These are phyloP conservation scores for Xylariaceae sp. DNA, from an alignment of 2,329 filamentous ascomycete species.

Conservation along the genomic window DNA sequence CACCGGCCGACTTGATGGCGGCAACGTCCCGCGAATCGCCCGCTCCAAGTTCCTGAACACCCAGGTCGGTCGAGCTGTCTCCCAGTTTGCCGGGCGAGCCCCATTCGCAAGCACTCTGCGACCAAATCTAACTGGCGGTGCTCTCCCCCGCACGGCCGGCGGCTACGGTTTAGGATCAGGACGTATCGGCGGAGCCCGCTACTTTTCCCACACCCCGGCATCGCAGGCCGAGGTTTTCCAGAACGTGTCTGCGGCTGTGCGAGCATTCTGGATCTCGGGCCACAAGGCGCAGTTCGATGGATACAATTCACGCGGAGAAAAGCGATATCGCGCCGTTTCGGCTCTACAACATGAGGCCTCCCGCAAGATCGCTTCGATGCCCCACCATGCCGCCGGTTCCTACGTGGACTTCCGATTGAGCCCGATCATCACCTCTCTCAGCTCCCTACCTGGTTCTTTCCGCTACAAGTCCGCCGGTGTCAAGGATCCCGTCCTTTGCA, in stretches of 20 bases:
- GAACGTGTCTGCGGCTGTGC: conserved; percentile 89
- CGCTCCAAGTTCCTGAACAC: conserved; percentile 48
- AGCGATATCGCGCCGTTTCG: conserved; percentile 74
- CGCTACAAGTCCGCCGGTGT: conserved; percentile 42
- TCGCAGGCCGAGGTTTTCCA: conserved; percentile 86
- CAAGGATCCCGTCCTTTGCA: conserved; percentile 39
- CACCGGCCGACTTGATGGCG: conserved; percentile 33
- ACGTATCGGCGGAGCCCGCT: conserved; percentile 66
- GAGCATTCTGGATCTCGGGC: conserved; percentile 88
- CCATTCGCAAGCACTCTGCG: conserved; percentile 87
- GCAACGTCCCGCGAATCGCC: conserved; percentile 39
- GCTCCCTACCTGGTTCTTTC: conserved; percentile 59
- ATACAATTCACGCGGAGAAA: conserved; percentile 66
- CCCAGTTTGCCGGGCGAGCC: conserved; percentile 65
- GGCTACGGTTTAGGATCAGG: conserved; percentile 78
- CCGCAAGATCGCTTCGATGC: conserved; percentile 59
- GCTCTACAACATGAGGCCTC: conserved; percentile 68
- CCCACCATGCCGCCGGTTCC: conserved; percentile 62
- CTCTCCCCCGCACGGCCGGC: conserved; percentile 77
- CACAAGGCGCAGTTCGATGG: conserved; percentile 87
- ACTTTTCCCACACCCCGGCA: conserved; percentile 85
- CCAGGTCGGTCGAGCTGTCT: conserved; percentile 48
- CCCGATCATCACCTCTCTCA: conserved; percentile 85
- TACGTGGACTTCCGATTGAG: conserved; percentile 85
- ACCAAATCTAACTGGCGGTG: conserved; percentile 86